Conservation (phyloP, 345 rosid genomes). For the Populus tremula region DNA sequence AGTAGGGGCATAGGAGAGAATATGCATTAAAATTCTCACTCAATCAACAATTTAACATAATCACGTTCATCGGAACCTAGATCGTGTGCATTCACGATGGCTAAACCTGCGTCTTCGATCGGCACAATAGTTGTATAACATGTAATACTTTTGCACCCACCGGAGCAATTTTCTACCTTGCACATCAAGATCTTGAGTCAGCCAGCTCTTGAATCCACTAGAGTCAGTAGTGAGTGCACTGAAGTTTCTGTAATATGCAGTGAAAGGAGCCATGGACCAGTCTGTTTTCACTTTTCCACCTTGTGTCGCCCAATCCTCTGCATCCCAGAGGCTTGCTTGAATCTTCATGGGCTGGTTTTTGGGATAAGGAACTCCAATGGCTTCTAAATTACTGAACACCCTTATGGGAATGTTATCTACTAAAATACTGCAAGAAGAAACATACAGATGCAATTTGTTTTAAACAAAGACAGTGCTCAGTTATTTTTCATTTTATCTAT, state of each 20-base stretch:
- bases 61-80: not conserved
- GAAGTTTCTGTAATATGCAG: conserved; percentile 11
- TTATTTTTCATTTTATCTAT: too few relatives aligned
- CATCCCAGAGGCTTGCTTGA: conserved; percentile 12
- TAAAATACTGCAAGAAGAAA: not conserved
- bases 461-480: too few relatives aligned
- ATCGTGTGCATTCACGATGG: conserved; percentile 6
- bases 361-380: conserved; percentile 1
- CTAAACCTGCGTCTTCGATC: not conserved
- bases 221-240: not conserved
- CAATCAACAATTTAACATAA: too few relatives aligned
- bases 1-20: too few relatives aligned
- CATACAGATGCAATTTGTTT: not conserved
- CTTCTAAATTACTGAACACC: conserved; percentile 7
- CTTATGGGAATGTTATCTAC: conserved; percentile 16
- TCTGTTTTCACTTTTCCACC: conserved; percentile 6
- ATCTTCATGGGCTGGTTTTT: conserved; percentile 4
- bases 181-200: not conserved
- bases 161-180: not conserved
- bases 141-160: conserved; percentile 12
- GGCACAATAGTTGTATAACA: conserved; percentile 12
- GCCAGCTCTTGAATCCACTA: not conserved
- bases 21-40: too few relatives aligned
- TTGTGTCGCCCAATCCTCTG: conserved; percentile 12
- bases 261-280: conserved; percentile 17